phyloP scores from a whole-genome alignment of 345 rosid species.

The Aquilaria malaccensis region DNA sequence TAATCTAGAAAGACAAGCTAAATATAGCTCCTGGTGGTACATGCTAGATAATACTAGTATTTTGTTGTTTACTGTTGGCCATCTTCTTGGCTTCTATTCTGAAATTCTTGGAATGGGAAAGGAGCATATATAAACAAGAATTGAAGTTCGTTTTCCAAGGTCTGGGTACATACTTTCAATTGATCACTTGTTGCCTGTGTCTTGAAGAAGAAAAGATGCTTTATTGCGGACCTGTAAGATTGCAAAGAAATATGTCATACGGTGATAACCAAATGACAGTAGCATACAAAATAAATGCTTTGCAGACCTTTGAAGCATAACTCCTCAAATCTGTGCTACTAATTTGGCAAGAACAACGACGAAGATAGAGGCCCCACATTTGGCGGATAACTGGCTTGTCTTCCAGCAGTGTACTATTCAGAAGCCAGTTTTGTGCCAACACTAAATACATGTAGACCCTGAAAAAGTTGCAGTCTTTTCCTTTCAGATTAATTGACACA shows the following conservation, averaged over 20 bases:
- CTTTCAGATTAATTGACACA: slow-evolving; percentile 52
- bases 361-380: slow-evolving; percentile 69
- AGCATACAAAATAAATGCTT: neutral
- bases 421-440: slow-evolving; percentile 73
- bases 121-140: neutral
- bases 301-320: slow-evolving; percentile 62
- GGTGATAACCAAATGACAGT: neutral
- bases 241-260: neutral
- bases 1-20: too few relatives aligned
- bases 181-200: slow-evolving; percentile 21
- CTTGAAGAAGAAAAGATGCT: slow-evolving; percentile 60
- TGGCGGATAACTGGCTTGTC: slow-evolving; percentile 47
- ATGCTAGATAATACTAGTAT: too few relatives aligned
- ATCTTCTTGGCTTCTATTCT: too few relatives aligned
- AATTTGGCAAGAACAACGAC: slow-evolving; percentile 72
- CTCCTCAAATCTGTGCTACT: slow-evolving; percentile 66
- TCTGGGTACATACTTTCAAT: neutral
- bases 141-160: neutral
- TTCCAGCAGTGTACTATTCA: slow-evolving; percentile 28
- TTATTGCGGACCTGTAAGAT: slow-evolving; percentile 54
- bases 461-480: slow-evolving; percentile 55
- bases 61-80: too few relatives aligned
- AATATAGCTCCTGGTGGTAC: too few relatives aligned
- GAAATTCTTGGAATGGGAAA: too few relatives aligned
- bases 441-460: slow-evolving; percentile 51